A percentile compares a stretch with the other conserved stretches of the same genome.
Conservation (phyloP, 176 grass and related monocot genomes). For the Cenchrus fungigraminus region DNA sequence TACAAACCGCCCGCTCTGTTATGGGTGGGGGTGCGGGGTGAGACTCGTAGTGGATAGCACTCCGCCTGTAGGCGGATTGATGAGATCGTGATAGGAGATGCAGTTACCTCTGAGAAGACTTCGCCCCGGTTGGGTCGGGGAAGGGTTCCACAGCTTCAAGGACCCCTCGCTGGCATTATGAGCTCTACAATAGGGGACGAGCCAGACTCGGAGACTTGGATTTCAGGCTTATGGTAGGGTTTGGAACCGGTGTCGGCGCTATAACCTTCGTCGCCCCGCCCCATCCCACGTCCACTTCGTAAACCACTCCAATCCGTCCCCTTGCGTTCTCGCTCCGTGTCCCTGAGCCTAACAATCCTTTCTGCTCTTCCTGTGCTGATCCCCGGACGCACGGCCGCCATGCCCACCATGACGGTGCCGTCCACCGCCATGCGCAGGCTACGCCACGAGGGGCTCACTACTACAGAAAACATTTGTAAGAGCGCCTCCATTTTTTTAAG, state of each 20-base stretch:
- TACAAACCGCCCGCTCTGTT: too few species aligned
- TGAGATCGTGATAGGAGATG: too few species aligned
- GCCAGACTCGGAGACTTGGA: not conserved
- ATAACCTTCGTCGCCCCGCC: not conserved
- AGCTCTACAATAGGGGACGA: too few species aligned
- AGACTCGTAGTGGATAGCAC: too few species aligned
- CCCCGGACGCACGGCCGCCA: not conserved
- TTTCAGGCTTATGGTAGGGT: not conserved
- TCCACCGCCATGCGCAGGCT: constrained; percentile 19
- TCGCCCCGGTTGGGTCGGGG: too few species aligned
- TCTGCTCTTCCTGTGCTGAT: not conserved
- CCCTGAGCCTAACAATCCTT: not conserved
- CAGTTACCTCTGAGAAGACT: too few species aligned
- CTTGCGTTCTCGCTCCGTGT: not conserved
- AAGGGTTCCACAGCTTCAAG: too few species aligned
- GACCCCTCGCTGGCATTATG: too few species aligned
- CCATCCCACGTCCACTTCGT: not conserved
- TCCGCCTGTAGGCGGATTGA: too few species aligned
- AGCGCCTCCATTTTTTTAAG: too few species aligned
- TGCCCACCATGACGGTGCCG: not conserved
- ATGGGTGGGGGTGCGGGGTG: too few species aligned
- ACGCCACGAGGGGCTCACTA: not conserved
- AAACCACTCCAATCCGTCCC: not conserved
- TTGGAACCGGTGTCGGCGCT: not conserved
- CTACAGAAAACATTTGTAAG: too few species aligned